phyloP scores from a whole-genome alignment of 75 land plant genomes.

The Azolla pinnata region DNA sequence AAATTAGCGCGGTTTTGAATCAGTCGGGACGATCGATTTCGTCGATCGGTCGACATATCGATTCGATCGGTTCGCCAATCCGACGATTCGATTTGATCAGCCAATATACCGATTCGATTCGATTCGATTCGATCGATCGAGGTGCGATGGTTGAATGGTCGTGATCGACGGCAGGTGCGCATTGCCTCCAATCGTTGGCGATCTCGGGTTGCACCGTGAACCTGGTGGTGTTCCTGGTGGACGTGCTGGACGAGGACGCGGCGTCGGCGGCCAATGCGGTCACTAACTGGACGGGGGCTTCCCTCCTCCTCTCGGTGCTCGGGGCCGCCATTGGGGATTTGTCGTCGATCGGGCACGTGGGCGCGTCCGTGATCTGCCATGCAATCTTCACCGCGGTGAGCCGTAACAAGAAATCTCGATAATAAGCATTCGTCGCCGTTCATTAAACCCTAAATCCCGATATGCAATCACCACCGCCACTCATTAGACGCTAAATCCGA shows the following conservation, averaged over 20 bases:
- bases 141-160: no score
- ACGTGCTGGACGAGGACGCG: constrained; percentile 9
- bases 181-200: constrained; percentile 1
- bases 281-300: constrained; percentile 19
- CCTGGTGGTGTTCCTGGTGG: constrained; percentile 12
- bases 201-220: constrained; percentile 16
- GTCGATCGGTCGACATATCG: no score
- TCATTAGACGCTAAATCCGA: background rate
- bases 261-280: constrained; percentile 10
- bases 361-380: constrained; percentile 69
- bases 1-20: no score
- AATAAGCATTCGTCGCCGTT: background rate
- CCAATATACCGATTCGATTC: no score
- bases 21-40: no score
- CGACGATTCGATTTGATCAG: no score
- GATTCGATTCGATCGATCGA: no score
- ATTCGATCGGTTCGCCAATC: no score
- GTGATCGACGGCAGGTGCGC: constrained; percentile 4
- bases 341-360: constrained; percentile 51
- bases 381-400: constrained; percentile 59
- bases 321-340: constrained; percentile 19
- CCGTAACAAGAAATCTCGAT: background rate
- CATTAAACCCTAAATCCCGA: background rate
- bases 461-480: background rate
- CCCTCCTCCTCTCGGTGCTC: constrained; percentile 11